Percentiles rank a stretch among this genome's conserved stretches.
Evolutionary conservation across 441 rosid genomes (phyloP).

Genomic region (Pelargonium myrrhifolium): DNA sequence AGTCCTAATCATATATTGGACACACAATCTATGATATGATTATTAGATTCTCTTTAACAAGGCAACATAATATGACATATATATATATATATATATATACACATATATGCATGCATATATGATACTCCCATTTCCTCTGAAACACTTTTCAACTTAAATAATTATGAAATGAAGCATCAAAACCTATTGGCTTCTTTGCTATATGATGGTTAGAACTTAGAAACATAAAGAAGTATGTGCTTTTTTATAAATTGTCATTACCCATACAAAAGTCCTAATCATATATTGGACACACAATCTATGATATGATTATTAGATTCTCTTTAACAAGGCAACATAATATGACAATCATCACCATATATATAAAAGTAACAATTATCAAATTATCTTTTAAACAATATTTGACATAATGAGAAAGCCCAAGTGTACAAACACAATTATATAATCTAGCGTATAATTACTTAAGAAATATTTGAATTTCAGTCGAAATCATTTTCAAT

Average conservation of each 20-base stretch:
- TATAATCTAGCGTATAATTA: too few species aligned
- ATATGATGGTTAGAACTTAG: background rate
- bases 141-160: background rate
- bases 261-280: conserved; percentile 1
- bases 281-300: background rate
- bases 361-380: too few species aligned
- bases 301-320: background rate
- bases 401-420: too few species aligned
- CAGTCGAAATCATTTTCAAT: too few species aligned
- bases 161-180: background rate
- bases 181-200: background rate
- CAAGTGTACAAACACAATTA: too few species aligned
- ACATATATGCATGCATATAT: background rate
- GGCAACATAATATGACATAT: background rate
- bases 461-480: too few species aligned
- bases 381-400: too few species aligned
- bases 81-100: too few species aligned
- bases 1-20: background rate
- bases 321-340: background rate
- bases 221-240: background rate
- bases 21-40: background rate
- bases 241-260: conserved; percentile 1
- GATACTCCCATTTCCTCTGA: background rate
- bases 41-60: background rate
- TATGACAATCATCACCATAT: background rate